A percentile compares a stretch with the other conserved stretches of the same genome.
Conservation (phyloP, 176 grass and related monocot species). For the Triticum monococcum region DNA sequence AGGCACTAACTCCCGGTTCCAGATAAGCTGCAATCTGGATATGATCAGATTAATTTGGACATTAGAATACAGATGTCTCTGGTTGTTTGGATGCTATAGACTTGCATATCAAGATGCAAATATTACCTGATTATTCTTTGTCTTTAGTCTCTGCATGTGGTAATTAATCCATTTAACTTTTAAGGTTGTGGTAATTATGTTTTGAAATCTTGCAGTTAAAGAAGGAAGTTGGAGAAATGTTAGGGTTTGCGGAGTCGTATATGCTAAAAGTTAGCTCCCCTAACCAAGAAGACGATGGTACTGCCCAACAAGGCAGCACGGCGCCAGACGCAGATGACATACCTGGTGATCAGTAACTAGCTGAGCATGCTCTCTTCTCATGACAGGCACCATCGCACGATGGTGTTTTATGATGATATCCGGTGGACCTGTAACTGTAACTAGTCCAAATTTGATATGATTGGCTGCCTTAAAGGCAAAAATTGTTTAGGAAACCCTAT, state of each 20-base stretch:
- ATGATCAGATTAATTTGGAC: not conserved
- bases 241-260: slow-evolving; percentile 59
- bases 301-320: not conserved
- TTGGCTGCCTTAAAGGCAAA: slow-evolving; percentile 5
- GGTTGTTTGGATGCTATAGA: not conserved
- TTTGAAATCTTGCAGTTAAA: slow-evolving; percentile 62
- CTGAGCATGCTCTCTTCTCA: too few species aligned
- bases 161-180: not conserved
- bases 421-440: slow-evolving; percentile 8
- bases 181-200: not conserved
- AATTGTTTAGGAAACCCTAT: too few species aligned
- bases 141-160: slow-evolving; percentile 2
- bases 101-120: not conserved
- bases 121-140: not conserved
- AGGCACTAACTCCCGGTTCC: not conserved
- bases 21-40: not conserved
- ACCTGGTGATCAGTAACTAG: slow-evolving; percentile 28
- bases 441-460: slow-evolving; percentile 17
- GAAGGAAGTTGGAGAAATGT: slow-evolving; percentile 69
- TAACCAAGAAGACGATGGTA: slow-evolving; percentile 29
- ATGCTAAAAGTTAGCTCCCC: slow-evolving; percentile 45
- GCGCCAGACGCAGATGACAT: not conserved
- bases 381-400: not conserved
- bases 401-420: not conserved
- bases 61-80: not conserved